Conservation (phyloP, 352 stramenopile genomes). For the Pythium apleroticum region DNA sequence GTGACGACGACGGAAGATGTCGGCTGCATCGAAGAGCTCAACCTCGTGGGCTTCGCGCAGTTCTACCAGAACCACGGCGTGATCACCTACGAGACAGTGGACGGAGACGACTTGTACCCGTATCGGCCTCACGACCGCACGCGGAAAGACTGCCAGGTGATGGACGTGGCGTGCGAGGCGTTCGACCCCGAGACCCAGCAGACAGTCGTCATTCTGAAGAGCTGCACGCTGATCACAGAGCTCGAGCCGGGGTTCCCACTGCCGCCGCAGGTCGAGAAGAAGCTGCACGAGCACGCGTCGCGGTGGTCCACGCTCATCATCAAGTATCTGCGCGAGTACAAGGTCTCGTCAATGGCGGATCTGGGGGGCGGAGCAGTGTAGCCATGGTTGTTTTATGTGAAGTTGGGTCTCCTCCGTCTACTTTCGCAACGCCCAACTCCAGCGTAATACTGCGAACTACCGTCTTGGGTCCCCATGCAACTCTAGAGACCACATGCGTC, state of each 20-base stretch:
- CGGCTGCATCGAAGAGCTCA: conserved; percentile 18
- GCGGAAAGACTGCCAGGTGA: conserved; percentile 26
- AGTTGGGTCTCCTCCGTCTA: too few species aligned
- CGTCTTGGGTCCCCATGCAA: too few species aligned
- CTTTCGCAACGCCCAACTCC: too few species aligned
- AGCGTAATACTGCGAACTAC: too few species aligned
- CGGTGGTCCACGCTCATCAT: not conserved
- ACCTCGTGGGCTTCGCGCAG: conserved; percentile 22
- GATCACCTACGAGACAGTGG: conserved; percentile 33
- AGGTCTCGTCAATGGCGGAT: conserved; percentile 2
- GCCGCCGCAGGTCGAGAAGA: not conserved
- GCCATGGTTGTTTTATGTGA: not conserved
- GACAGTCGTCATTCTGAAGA: conserved; percentile 5
- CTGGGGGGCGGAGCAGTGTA: not conserved
- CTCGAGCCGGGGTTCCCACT: not conserved
- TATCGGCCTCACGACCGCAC: conserved; percentile 29
- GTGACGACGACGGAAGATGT: conserved; percentile 25
- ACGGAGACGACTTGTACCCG: conserved; percentile 42
- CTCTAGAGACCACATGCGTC: too few species aligned
- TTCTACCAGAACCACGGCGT: conserved; percentile 34
- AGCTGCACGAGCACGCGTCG: not conserved
- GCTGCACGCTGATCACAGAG: not conserved
- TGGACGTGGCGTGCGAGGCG: conserved; percentile 10
- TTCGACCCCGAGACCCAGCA: not conserved
- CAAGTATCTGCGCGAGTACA: not conserved